Evolutionary conservation across 192 early-diverging fungal species (phyloP).

Genomic region (Hyaloraphidium curvatum): DNA sequence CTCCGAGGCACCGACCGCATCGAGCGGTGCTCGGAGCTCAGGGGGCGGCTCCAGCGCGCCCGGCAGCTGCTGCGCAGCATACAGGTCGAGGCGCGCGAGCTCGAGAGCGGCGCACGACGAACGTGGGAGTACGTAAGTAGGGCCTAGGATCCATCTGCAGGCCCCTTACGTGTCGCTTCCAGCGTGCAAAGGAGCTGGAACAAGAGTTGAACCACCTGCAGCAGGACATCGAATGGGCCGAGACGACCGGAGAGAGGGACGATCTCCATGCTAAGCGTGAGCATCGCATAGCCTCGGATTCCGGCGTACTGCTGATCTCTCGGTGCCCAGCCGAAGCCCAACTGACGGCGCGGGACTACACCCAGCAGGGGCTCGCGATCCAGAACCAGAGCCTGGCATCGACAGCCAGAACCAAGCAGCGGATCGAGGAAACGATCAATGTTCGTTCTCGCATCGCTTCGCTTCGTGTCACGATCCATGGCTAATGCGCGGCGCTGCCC

Average conservation of each 20-base stretch:
- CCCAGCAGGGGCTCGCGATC: slow-evolving; percentile 20
- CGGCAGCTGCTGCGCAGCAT: slow-evolving; percentile 30
- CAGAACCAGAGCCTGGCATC: slow-evolving; percentile 29
- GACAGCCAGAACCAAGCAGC: slow-evolving; percentile 17
- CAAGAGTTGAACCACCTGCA: slow-evolving; percentile 19
- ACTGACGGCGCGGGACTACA: slow-evolving; percentile 29
- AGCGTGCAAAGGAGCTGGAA: slow-evolving; percentile 26
- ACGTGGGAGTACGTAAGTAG: slow-evolving; percentile 17
- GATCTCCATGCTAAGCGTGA: slow-evolving; percentile 15
- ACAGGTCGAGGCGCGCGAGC: slow-evolving; percentile 24
- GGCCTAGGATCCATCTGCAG: background rate
- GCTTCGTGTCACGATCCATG: background rate
- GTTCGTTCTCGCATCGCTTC: slow-evolving; percentile 8
- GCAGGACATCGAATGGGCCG: slow-evolving; percentile 38
- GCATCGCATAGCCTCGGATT: background rate
- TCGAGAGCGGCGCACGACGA: slow-evolving; percentile 7
- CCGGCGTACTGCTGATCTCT: background rate
- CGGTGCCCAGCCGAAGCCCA: slow-evolving; percentile 18
- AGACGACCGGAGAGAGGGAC: slow-evolving; percentile 26
- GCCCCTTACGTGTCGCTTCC: background rate
- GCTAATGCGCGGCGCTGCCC: too few species aligned
- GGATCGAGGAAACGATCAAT: slow-evolving; percentile 29
- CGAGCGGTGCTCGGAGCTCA: slow-evolving; percentile 33
- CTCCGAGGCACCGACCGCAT: slow-evolving; percentile 25
- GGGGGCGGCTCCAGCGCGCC: slow-evolving; percentile 23